Base-by-base conservation (phyloP, 1,139 yeast genomes). In the Arxiozyma bovina region DNA sequence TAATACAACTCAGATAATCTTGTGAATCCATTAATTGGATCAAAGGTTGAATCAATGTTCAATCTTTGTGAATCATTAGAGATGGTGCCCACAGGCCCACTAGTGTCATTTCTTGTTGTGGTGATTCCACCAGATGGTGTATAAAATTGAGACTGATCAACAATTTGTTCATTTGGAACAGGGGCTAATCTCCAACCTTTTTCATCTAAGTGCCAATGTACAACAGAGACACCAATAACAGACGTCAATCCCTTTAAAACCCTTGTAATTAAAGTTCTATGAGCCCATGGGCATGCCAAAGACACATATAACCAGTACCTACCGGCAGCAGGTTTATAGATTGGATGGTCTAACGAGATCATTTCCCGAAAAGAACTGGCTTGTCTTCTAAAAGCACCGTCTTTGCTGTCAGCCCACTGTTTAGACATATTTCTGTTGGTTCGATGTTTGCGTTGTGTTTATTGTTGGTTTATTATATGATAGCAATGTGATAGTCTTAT, bases 241-340 rank as follows among this genome's bases (percentile, higher is more conserved):
- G 73, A 65, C 11, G 69, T 69, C 60, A 93, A 76, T 1, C 96
- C 96, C 73, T 90, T 90, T 61, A 91, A 76, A n/a, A 77, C 72
- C 53, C 97, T 74, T 8, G 85, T 77, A 56, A 90, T 84, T 61
- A 91, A 74, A 0, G 94, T 82, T 59, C 98, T 79, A 67, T 89
- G 96, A 1, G 98, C 98, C 81, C 96, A 91, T 4, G 98, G 98
- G 72, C 98, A 91, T 1, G 96, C 96, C 53, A 76, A 74, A 0
- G 94, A 85, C 22, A 90, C 95, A 64, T 88, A 91, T 57, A 91
- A 78, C 72, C 91, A 96, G 69, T 91, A 91, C 63, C 98, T 78
- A 58, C 81, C 81, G 51, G 79, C 77, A 65, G 88, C 97, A 0
- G 96, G 87, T 20, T 77, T 72, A 48, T 86, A 78, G 15, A 83